Evolutionary conservation across 306 rosid species (phyloP).

Genomic region (Amphicarpaea edgeworthii): DNA sequence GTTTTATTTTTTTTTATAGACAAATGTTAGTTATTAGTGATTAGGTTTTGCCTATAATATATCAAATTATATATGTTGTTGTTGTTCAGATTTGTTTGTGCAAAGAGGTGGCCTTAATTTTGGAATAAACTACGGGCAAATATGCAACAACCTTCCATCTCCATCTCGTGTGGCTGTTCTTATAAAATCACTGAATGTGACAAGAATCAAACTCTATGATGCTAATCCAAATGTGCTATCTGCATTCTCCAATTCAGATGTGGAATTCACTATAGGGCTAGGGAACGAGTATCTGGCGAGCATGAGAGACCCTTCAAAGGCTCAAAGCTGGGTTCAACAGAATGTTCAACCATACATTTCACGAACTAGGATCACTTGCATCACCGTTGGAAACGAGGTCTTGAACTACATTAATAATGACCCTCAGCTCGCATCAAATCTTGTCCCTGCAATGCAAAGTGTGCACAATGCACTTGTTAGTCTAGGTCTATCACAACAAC

Average conservation of each 20-base stretch:
- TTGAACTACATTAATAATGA: slow-evolving; percentile 57
- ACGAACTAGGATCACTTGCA: slow-evolving; percentile 74
- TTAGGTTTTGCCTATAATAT: too few species aligned
- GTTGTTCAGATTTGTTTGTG: slow-evolving; percentile 58
- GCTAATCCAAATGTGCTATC: slow-evolving; percentile 85
- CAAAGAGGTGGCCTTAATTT: slow-evolving; percentile 56
- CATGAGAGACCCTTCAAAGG: slow-evolving; percentile 70
- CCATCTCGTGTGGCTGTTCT: slow-evolving; percentile 71
- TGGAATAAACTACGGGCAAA: slow-evolving; percentile 97
- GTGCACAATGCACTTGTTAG: slow-evolving; percentile 66
- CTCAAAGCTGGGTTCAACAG: slow-evolving; percentile 76
- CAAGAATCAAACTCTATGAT: slow-evolving; percentile 85
- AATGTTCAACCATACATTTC: slow-evolving; percentile 69
- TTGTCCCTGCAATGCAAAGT: slow-evolving; percentile 86
- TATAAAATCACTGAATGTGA: slow-evolving; percentile 69
- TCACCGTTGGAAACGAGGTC: slow-evolving; percentile 83
- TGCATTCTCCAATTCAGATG: slow-evolving; percentile 76
- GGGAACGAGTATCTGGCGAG: slow-evolving; percentile 66
- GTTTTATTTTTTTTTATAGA: background rate
- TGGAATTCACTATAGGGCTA: slow-evolving; percentile 80
- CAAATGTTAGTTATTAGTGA: too few species aligned
- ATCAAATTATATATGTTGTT: background rate
- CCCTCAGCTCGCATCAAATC: slow-evolving; percentile 48
- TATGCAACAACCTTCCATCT: slow-evolving; percentile 86
- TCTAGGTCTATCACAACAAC: slow-evolving; percentile 76